phyloP scores from a whole-genome alignment of 192 early-diverging fungal genomes.

The Linnemannia exigua region DNA sequence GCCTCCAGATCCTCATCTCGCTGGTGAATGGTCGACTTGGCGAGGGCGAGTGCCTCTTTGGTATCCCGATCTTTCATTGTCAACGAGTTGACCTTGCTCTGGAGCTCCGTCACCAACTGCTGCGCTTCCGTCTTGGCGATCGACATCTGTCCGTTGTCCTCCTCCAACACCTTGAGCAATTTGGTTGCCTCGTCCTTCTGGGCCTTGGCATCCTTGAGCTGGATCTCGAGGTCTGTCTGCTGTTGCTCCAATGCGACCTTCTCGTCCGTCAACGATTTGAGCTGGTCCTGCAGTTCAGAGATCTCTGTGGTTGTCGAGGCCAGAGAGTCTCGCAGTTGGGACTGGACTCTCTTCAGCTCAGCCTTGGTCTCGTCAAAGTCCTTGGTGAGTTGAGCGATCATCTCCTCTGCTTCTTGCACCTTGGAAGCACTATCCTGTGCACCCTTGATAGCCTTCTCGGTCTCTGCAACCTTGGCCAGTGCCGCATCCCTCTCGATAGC shows the following conservation, averaged over 20 bases:
- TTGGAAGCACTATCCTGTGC: conserved; percentile 21
- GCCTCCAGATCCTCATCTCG: conserved; percentile 60
- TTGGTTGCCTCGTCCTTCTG: conserved; percentile 37
- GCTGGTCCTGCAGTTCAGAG: conserved; percentile 26
- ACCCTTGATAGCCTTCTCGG: conserved; percentile 15
- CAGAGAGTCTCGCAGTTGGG: conserved; percentile 23
- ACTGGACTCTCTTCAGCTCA: conserved; percentile 21
- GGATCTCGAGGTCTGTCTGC: conserved; percentile 23
- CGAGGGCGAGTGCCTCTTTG: conserved; percentile 62
- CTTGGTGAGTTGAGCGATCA: conserved; percentile 24
- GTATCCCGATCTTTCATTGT: conserved; percentile 57
- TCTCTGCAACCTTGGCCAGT: conserved; percentile 11
- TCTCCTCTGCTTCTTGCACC: conserved; percentile 9
- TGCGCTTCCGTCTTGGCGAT: conserved; percentile 57
- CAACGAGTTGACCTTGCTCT: conserved; percentile 45
- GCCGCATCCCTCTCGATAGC: conserved; percentile 17
- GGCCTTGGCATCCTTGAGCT: conserved; percentile 23
- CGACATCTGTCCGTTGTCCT: conserved; percentile 46
- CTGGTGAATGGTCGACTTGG: conserved; percentile 63
- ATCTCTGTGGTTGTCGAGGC: conserved; percentile 12
- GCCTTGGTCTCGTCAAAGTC: conserved; percentile 26
- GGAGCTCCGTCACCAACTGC: conserved; percentile 56
- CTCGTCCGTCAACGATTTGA: conserved; percentile 8
- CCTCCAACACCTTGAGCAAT: conserved; percentile 51
- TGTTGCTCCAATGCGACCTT: conserved; percentile 21